These are phyloP conservation scores for Singerocomus rubriflavus DNA, from an alignment of 1,284 basidiomycete genomes.

Conservation along the genomic window DNA sequence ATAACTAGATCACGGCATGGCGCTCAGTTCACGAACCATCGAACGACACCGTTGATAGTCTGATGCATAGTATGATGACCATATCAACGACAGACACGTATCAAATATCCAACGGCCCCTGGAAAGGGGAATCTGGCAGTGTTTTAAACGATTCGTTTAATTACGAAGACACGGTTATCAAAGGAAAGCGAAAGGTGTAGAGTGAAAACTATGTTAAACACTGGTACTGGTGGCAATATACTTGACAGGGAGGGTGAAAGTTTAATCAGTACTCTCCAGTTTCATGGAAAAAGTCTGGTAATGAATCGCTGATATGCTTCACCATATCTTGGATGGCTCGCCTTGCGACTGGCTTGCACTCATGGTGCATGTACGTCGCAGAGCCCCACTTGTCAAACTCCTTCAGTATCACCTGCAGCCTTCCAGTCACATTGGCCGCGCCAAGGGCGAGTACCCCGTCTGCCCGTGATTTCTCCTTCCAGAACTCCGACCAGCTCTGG, in stretches of 20 bases:
- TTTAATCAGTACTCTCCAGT: conserved; percentile 29
- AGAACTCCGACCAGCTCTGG: conserved; percentile 65
- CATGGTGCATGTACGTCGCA: conserved; percentile 70
- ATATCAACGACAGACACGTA: conserved; percentile 18
- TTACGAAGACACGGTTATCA: conserved; percentile 28
- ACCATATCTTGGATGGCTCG: conserved; percentile 51
- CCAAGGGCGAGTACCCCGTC: conserved; percentile 55
- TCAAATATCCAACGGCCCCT: conserved; percentile 27
- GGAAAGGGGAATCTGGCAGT: conserved; percentile 22
- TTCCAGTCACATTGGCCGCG: conserved; percentile 60
- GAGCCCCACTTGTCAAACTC: conserved; percentile 67
- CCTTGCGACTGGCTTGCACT: conserved; percentile 56
- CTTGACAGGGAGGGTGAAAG: background rate
- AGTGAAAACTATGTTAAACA: background rate
- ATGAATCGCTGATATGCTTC: conserved; percentile 49
- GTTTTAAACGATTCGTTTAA: conserved; percentile 20
- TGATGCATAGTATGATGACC: conserved; percentile 63
- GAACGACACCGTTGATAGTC: conserved; percentile 54
- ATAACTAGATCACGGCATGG: too few species aligned
- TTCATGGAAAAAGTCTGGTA: conserved; percentile 58
- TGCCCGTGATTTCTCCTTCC: conserved; percentile 63
- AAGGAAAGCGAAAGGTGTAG: conserved; percentile 25
- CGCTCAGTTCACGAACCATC: too few species aligned
- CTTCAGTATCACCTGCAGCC: conserved; percentile 53
- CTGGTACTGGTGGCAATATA: background rate